Base-by-base conservation (phyloP, 2,329 filamentous ascomycete species). In the Calonectria pseudoturangicola region DNA sequence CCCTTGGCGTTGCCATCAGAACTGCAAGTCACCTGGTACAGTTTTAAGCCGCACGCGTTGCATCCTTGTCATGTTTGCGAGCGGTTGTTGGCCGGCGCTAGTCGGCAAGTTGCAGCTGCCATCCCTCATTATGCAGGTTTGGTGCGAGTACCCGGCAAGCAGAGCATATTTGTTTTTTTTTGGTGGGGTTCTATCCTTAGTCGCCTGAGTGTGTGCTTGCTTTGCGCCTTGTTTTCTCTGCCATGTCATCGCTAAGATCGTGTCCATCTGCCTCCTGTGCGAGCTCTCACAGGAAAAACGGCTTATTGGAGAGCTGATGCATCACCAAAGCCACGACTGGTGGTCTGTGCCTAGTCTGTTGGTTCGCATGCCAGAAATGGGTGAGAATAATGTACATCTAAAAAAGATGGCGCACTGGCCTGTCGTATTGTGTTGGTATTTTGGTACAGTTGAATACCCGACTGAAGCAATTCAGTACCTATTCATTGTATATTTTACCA, bases 221-320 rank as follows among this genome's bases (percentile, higher is more conserved):
- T 41, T 33, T 41, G 21, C 4, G 8, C 1, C 45, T 10, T 25
- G 21, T 60, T 3, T 41, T 15, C 16, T 7, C 13, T 41, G 36
- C 7, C 9, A 6, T 15, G 33, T 21, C 27, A 27, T 16, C 18
- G 25, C 21, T 41, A 3, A 60, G 21, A 15, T 5, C 3, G 7
- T 8, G 13, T 5, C 13, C 13, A 7, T 13, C 15, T 41, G n/a
- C 21, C 21, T 60, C 39, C 33, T 18, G 41, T 28, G 54, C 21
- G 30, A 6, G 5, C 39, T 7, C 39, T 60, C n/a, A 41, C 16
- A 27, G 6, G 21, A 18, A 60, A 41, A 10, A 45, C 25, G 39
- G 66, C 27, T 50, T 72, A 66, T 68, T 70, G 70, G 51, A 73
- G 65, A 66, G 45, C 67, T 70, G 68, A 72, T 54, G 56, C 70